Percentiles rank a stretch among this genome's conserved stretches.
Evolutionary conservation across 2,329 filamentous ascomycete species (phyloP).

Genomic region (Aureobasidium sp.): DNA sequence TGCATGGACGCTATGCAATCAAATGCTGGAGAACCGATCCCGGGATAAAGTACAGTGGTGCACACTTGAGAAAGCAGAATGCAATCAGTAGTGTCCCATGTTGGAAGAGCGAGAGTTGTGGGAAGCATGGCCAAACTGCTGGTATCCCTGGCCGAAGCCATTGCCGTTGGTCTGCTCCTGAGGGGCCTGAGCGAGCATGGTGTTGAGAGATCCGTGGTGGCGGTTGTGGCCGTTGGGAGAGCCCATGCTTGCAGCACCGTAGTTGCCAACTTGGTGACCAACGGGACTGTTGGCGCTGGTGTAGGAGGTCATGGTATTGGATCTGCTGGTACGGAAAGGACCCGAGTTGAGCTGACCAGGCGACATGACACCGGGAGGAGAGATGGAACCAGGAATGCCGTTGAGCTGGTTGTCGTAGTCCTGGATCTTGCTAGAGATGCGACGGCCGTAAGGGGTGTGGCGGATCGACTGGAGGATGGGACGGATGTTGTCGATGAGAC

Average conservation of each 20-base stretch:
- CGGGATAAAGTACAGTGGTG: conserved; percentile 4
- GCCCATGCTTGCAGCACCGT: conserved; percentile 2
- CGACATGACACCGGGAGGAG: conserved; percentile 8
- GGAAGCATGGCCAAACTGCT: conserved; percentile 2
- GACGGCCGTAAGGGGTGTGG: conserved; percentile 86
- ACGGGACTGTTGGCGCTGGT: conserved; percentile 2
- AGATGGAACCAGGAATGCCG: conserved; percentile 1
- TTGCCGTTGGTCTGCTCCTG: conserved; percentile 13
- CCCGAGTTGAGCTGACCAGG: conserved; percentile 2
- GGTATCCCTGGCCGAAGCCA: neutral
- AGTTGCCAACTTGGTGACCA: neutral
- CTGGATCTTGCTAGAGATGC: conserved; percentile 81
- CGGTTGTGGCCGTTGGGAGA: conserved; percentile 11
- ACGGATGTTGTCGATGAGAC: conserved; percentile 76
- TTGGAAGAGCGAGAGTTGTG: conserved; percentile 1
- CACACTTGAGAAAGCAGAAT: neutral
- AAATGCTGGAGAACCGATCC: neutral
- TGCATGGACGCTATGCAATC: neutral
- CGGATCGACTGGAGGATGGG: conserved; percentile 79
- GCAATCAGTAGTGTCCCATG: conserved; percentile 14
- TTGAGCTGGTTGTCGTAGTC: conserved; percentile 38
- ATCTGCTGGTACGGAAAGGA: conserved; percentile 7
- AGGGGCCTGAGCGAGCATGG: conserved; percentile 11
- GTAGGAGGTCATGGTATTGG: neutral
- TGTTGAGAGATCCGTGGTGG: conserved; percentile 3